phyloP scores from a whole-genome alignment of 805 yeast species.

The Candida parachauliodes region DNA sequence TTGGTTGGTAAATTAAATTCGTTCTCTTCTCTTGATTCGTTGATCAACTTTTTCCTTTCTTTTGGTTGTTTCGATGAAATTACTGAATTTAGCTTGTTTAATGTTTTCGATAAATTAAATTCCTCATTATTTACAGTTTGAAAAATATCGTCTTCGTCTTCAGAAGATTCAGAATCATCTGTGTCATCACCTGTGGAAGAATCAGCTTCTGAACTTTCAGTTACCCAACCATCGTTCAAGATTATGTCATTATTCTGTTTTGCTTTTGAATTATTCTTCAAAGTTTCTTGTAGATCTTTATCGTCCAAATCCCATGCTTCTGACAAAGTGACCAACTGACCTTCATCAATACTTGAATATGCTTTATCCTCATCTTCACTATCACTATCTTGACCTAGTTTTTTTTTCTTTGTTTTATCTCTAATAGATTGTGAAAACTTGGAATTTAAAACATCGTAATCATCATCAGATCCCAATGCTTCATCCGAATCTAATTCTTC shows the following conservation, averaged over 20 bases:
- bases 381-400: constrained; percentile 36
- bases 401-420: constrained; percentile 44
- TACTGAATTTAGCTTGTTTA: constrained; percentile 35
- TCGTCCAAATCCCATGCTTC: constrained; percentile 88
- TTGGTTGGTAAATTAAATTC: constrained; percentile 66
- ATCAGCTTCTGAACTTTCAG: constrained; percentile 18
- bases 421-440: constrained; percentile 68
- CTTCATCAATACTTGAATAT: constrained; percentile 73
- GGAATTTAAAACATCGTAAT: constrained; percentile 56
- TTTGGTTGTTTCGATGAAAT: constrained; percentile 28
- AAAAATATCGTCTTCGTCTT: constrained; percentile 26
- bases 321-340: constrained; percentile 70
- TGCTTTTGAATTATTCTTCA: constrained; percentile 10
- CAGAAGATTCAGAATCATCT: constrained; percentile 18
- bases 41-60: constrained; percentile 46
- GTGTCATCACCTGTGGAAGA: constrained; percentile 14
- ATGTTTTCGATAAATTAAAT: constrained; percentile 48
- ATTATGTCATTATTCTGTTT: constrained; percentile 21
- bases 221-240: constrained; percentile 28
- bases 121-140: constrained; percentile 40
- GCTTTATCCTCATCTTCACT: constrained; percentile 56
- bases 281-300: constrained; percentile 31
- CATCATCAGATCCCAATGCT: constrained; percentile 81
- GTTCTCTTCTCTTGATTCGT: constrained; percentile 58
- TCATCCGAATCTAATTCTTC: constrained; percentile 83